Percentiles rank a stretch among this genome's conserved stretches.
These are phyloP conservation scores for Antitrichia curtipendula DNA, from an alignment of 225 moss, liverwort and hornwort genomes.

Conservation along the genomic window DNA sequence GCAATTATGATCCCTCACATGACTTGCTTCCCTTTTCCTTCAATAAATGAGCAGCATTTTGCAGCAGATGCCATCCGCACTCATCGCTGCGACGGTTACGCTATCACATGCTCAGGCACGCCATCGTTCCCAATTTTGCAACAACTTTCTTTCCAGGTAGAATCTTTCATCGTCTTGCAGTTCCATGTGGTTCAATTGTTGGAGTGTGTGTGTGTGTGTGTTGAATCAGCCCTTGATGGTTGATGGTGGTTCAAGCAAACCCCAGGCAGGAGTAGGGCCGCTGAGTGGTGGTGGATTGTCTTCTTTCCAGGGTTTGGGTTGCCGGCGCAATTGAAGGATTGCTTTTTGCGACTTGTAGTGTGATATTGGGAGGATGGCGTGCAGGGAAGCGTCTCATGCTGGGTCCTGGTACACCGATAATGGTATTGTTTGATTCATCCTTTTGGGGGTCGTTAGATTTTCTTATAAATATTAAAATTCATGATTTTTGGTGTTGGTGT, in stretches of 20 bases:
- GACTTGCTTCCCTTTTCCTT: background rate
- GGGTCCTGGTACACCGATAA: constrained; percentile 88
- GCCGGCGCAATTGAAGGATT: background rate
- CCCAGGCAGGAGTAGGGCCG: background rate
- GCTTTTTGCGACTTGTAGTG: background rate
- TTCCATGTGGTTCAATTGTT: background rate
- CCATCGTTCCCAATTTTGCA: too few relatives aligned
- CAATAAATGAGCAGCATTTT: background rate
- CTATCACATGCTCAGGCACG: background rate
- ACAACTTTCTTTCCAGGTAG: background rate
- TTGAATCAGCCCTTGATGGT: background rate
- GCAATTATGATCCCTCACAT: background rate
- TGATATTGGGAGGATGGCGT: constrained; percentile 28
- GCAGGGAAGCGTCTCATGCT: constrained; percentile 74
- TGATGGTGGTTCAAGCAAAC: background rate
- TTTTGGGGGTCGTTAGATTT: background rate
- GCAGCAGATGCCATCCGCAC: background rate
- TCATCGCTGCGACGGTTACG: background rate
- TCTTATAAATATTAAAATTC: too few relatives aligned
- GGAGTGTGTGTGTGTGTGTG: background rate
- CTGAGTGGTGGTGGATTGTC: background rate
- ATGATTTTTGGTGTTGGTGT: too few relatives aligned
- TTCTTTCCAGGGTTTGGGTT: background rate
- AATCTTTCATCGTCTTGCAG: background rate
- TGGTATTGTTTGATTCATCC: constrained; percentile 19